Conservation (phyloP, 2,329 filamentous ascomycete species). For the Epichloe typhina region DNA sequence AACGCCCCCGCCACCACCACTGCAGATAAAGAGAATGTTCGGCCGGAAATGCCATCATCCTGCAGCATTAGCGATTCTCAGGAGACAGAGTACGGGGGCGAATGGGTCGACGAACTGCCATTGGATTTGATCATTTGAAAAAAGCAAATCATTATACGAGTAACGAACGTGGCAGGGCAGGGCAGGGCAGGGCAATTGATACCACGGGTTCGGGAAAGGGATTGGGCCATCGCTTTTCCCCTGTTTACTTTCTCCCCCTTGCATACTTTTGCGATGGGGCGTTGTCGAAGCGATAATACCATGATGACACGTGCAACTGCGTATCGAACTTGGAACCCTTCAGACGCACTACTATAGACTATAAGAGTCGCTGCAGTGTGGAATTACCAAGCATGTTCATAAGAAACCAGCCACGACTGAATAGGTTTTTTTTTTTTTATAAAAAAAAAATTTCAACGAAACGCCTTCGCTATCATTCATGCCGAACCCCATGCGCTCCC, state of each 20-base stretch:
- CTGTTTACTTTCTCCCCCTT: not conserved
- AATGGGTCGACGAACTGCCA: constrained; percentile 25
- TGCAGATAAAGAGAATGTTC: constrained; percentile 14
- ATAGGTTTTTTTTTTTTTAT: too few species aligned
- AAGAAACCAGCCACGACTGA: too few species aligned
- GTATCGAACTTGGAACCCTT: too few species aligned
- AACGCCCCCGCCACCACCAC: not conserved
- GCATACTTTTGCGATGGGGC: too few species aligned
- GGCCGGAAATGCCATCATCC: constrained; percentile 1
- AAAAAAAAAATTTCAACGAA: not conserved
- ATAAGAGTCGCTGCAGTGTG: too few species aligned
- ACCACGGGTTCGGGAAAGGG: not conserved
- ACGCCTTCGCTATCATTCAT: not conserved
- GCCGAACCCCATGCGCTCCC: not conserved
- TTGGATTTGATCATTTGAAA: constrained; percentile 15
- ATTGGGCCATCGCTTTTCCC: not conserved
- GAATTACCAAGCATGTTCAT: too few species aligned
- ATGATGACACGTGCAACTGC: too few species aligned
- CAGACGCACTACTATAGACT: too few species aligned
- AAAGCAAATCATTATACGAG: not conserved
- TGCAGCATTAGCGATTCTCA: constrained; percentile 15
- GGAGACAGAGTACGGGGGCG: constrained; percentile 26
- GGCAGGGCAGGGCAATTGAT: not conserved
- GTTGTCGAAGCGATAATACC: too few species aligned
- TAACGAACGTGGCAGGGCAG: not conserved